Base-by-base conservation (phyloP, 2,329 filamentous ascomycete species). In the Nigrograna mackinnonii region DNA sequence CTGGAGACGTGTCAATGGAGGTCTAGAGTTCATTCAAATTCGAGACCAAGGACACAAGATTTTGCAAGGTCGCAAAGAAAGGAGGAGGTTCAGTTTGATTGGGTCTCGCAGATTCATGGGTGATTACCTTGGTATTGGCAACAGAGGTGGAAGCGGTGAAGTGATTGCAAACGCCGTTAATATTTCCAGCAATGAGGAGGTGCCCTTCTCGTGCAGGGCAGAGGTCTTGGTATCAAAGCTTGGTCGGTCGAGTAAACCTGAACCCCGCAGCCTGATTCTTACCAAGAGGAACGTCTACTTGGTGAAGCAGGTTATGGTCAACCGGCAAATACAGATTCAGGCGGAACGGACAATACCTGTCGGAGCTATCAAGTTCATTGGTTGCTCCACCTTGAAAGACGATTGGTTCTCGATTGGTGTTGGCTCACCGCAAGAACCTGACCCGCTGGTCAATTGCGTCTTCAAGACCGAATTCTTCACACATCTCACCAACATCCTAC, bases 381-480 rank as follows among this genome's bases (percentile, higher is more conserved):
- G 89, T 58, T 77, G 82, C 4, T 96, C 92, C 2, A 89, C 81
- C 13, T 74, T 88, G 47, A 89, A 89, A 51, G 94, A 99, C 58
- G 94, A 99, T 69, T 99, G 94, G 94, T 96, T 99, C 69, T 90
- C 92, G 1, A 77, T 99, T 24, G 89, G 91, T 3, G 80, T 95
- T 33, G 90, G 89, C n/a, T 91, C 91, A 22, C 85, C 86, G 6
- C 90, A 95, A 63, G 92, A 97, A 66, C 79, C 94, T 0, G 94
- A 99, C 68, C 91, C 94, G n/a, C 78, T 99, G 17, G 71, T 99
- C 60, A 95, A 86, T 71, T 99, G 94, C 63, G 75, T 96, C 16
- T 84, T 99, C 69, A 99, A 99, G 76, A 99, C 94, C 0, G 94
- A 99, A 63, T 85, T 99, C 70, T 95, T 97, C 64, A 95, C 92